phyloP scores from a whole-genome alignment of 208 protist genomes.

The Crithidia sp. region DNA sequence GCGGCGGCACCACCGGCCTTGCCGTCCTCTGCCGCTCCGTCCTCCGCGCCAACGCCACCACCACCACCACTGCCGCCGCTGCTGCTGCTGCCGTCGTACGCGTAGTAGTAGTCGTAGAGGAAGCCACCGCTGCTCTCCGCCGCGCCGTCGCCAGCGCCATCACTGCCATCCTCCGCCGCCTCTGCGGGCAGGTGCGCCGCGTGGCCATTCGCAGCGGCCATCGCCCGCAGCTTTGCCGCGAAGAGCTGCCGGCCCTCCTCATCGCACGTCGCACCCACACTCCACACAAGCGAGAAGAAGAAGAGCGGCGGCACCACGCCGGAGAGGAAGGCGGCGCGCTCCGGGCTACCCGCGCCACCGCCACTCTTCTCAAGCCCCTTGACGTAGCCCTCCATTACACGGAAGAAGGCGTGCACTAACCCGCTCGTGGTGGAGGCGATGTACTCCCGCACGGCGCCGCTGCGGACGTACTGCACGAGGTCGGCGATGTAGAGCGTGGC shows the following conservation, averaged over 20 bases:
- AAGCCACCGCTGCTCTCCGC: conserved; percentile 33
- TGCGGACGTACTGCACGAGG: conserved; percentile 87
- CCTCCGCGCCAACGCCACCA: conserved; percentile 22
- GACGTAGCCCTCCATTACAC: conserved; percentile 94
- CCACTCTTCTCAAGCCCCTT: conserved; percentile 48
- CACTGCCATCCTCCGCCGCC: neutral
- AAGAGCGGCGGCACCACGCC: conserved; percentile 89
- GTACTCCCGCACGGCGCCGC: conserved; percentile 83
- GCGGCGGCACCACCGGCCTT: conserved; percentile 34
- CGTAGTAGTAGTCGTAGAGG: conserved; percentile 96
- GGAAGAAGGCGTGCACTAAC: conserved; percentile 92
- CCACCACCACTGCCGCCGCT: too few species aligned
- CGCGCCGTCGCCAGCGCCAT: neutral
- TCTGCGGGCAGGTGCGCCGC: conserved; percentile 38
- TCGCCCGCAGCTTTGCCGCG: conserved; percentile 76
- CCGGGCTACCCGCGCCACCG: conserved; percentile 29
- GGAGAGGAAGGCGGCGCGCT: conserved; percentile 56
- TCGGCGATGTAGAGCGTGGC: conserved; percentile 82
- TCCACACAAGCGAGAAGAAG: conserved; percentile 97
- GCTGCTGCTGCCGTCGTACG: conserved; percentile 35
- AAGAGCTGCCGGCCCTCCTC: conserved; percentile 90
- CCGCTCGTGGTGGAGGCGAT: conserved; percentile 94
- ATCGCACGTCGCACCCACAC: conserved; percentile 95
- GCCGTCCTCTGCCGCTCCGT: conserved; percentile 33
- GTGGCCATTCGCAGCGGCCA: conserved; percentile 61